Conservation (phyloP, 208 protist genomes). For the Leishmania aethiopica region DNA sequence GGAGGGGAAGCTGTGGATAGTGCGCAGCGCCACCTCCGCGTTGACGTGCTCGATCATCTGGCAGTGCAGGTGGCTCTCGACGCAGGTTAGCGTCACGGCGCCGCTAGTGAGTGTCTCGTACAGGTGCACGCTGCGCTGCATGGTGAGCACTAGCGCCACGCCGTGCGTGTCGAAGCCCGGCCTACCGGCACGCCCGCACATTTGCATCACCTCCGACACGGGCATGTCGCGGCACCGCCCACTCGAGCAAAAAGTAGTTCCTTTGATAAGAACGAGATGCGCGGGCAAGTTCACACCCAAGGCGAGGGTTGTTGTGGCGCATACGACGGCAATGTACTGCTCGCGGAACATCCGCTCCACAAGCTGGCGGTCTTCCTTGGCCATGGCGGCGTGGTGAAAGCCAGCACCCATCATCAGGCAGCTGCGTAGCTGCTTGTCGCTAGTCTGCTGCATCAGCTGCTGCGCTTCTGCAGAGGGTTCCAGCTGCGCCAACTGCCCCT, state of each 20-base stretch:
- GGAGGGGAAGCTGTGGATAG: conserved; percentile 73
- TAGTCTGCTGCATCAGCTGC: conserved; percentile 31
- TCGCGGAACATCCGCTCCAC: conserved; percentile 90
- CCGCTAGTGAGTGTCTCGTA: conserved; percentile 71
- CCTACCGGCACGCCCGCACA: conserved; percentile 95
- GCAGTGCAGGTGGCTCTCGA: conserved; percentile 84
- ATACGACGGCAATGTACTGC: conserved; percentile 85
- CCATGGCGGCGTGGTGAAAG: conserved; percentile 90
- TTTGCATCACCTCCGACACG: conserved; percentile 98
- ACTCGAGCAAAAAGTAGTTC: conserved; percentile 98
- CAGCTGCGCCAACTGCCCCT: conserved; percentile 34
- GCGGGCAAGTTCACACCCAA: conserved; percentile 95
- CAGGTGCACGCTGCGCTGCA: conserved; percentile 40
- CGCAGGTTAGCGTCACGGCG: conserved; percentile 26
- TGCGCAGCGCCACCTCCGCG: conserved; percentile 92
- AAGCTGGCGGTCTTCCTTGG: conserved; percentile 60
- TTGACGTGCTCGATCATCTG: conserved; percentile 95
- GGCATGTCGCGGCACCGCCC: conserved; percentile 93
- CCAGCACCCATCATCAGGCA: conserved; percentile 77
- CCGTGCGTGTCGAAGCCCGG: conserved; percentile 86
- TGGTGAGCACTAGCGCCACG: conserved; percentile 91
- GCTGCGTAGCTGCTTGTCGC: conserved; percentile 75
- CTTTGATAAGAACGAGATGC: conserved; percentile 95
- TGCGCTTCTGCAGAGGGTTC: conserved; percentile 44
- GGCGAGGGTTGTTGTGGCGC: conserved; percentile 93